Base-by-base conservation (phyloP, 2,329 filamentous ascomycete genomes). In the Exophiala dermatitidis region DNA sequence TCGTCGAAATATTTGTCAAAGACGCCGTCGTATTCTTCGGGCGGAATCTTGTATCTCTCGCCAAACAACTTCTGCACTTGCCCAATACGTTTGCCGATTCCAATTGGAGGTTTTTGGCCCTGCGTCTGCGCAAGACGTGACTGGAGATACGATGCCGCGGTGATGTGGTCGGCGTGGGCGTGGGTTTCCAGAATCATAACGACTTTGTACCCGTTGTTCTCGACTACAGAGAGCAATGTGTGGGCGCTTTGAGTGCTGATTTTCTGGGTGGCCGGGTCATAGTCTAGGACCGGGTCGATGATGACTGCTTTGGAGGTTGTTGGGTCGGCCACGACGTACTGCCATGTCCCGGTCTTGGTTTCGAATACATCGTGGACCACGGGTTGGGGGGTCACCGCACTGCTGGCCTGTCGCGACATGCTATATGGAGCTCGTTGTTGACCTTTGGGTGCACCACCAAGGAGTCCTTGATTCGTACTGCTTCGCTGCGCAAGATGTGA, bases 261-360 rank as follows among this genome's bases (percentile, higher is more conserved):
- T 1, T 50, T 62, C 37, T 69, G 66, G 1, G 66, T 71, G 7
- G 64, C 59, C 1, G 72, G 70, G 43, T 82, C 74, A 55, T 75
- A 83, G 63, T 84, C 75, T 2, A 85, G 63, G 0, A 85, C 82
- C 0, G 82, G 71, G 60, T 85, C 82, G 59, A 85, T 83, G 48
- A 85, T 78, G 52, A 73, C 76, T 1, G 80, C 77, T 0, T 61
- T 62, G 1, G 60, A 63, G 0, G 77, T 80, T 0, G 62, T 53
- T 0, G 78, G 74, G 55, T 84, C 80, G 0, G 73, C 77, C 1
- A 85, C 74, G 0, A 84, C 60, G 57, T 83, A 84, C 62, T 85
- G 82, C 77, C 78, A 84, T 12, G 81, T 82, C 2, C 72, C 71
- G 0, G 81, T 77, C 3, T 57, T 62, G 0, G 56, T 40, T 52